phyloP scores from a whole-genome alignment of 805 yeast genomes.

The Cyberlindnera subsufficiens region DNA sequence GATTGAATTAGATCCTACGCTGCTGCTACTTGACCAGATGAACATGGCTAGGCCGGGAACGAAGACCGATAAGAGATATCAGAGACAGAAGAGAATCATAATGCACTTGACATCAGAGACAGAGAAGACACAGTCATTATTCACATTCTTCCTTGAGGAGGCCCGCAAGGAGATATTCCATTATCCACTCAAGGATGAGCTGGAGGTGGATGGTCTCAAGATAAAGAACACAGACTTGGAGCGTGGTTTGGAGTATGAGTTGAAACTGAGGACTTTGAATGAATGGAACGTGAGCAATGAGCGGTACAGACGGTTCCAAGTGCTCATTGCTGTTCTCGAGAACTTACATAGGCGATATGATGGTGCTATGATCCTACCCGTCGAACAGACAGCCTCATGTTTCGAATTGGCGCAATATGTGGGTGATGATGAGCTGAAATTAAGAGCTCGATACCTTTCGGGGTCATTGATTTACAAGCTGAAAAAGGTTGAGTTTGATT shows the following conservation, averaged over 20 bases:
- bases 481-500: constrained; percentile 41
- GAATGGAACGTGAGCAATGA: constrained; percentile 6
- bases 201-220: not conserved
- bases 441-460: constrained; percentile 30
- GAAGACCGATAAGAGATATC: constrained; percentile 16
- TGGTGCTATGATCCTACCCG: constrained; percentile 20
- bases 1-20: constrained; percentile 4
- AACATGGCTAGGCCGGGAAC: constrained; percentile 18
- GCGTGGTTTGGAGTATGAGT: constrained; percentile 13
- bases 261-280: constrained; percentile 4
- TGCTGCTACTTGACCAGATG: constrained; percentile 13
- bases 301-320: constrained; percentile 13
- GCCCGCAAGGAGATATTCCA: constrained; percentile 10
- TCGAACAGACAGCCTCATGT: constrained; percentile 28
- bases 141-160: constrained; percentile 12
- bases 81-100: constrained; percentile 8
- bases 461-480: constrained; percentile 39
- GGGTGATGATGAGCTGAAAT: constrained; percentile 25
- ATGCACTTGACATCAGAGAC: constrained; percentile 3
- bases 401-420: constrained; percentile 37
- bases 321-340: constrained; percentile 11
- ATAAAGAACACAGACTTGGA: constrained; percentile 8
- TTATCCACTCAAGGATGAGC: constrained; percentile 10
- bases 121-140: constrained; percentile 10
- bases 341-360: constrained; percentile 4